Base-by-base conservation (phyloP, 108 stramenopile species). In the Nannochloropsis salina region DNA sequence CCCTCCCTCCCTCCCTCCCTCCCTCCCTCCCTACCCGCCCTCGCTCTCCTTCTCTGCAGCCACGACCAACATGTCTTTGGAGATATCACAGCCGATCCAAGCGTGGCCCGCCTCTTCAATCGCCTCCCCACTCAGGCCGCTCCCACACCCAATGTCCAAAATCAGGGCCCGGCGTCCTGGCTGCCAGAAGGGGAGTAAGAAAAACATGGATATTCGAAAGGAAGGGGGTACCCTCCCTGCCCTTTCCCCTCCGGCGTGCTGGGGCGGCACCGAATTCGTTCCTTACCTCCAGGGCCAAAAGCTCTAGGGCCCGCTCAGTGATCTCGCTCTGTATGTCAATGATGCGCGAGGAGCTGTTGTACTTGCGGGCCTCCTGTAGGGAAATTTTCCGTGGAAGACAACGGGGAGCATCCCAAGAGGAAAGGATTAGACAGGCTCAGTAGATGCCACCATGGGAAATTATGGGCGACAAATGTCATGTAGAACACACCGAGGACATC, bases 141-240 rank as follows among this genome's bases (percentile, higher is more conserved):
- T 94, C 18, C 99, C 99, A 89, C 98, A 98, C 9, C 99, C 99
- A 44, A 99, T 92, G 88, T 99, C 99, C 12, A 99, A 88, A 44
- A 98, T 89, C 42, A 95, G 94, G 43, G 90, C 86, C 18, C 93
- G 90, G n/a, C 90, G 31, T 41, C 81, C 85, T 79, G 83, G 45
- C 85, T 85, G 88, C n/a, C 20, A 84, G 1, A 0, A 8, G 84
- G 31, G 41, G 41, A 41, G 40, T 18, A 47, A 12, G 84, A 83
- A 21, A 83, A 40, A 11, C 22, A 40, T 11, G 31, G 31, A 31
- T 31, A 31, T 31, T 31, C 31, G 31, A 31, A 31, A 31, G 31
- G 31, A 31, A 31, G 31, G 31, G 31, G 31, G 31, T 31, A 31
- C 31, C 31, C 31, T 31, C 31, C 31, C 31, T 31, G 31, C 31